Conservation (phyloP, 2,329 filamentous ascomycete species). For the Elsinoe ampelina region DNA sequence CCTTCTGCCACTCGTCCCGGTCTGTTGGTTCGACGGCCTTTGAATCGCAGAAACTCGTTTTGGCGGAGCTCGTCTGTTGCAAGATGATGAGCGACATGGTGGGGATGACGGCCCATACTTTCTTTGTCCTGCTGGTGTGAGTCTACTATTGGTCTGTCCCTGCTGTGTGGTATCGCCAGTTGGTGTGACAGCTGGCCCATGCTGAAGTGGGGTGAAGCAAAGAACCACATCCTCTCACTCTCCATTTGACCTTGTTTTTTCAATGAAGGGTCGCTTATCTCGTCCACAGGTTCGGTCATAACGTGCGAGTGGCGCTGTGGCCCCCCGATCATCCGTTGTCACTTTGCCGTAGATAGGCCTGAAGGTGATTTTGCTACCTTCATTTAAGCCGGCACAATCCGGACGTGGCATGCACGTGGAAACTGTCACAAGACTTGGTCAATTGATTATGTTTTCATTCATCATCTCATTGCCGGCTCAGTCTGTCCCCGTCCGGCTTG, state of each 20-base stretch:
- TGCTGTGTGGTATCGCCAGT: background rate
- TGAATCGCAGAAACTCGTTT: too few relatives aligned
- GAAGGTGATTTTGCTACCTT: background rate
- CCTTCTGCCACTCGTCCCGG: background rate
- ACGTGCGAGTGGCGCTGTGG: background rate
- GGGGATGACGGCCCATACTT: background rate
- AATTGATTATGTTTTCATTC: background rate
- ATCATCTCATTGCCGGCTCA: background rate
- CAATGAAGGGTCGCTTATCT: background rate
- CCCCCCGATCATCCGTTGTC: background rate
- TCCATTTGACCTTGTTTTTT: background rate
- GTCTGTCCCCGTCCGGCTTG: background rate
- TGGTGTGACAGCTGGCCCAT: constrained; percentile 5
- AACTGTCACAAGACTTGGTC: background rate
- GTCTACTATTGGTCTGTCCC: background rate
- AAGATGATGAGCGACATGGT: background rate
- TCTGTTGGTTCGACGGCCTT: background rate
- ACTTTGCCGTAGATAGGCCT: background rate
- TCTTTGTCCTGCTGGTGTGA: background rate
- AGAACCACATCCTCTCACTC: background rate
- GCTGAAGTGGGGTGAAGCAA: background rate
- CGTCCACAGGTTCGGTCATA: background rate
- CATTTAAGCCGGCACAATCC: background rate
- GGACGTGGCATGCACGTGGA: background rate
- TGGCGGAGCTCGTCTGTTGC: background rate